Base-by-base conservation (phyloP, 140 eudicot species). In the Flaveria floridana region DNA sequence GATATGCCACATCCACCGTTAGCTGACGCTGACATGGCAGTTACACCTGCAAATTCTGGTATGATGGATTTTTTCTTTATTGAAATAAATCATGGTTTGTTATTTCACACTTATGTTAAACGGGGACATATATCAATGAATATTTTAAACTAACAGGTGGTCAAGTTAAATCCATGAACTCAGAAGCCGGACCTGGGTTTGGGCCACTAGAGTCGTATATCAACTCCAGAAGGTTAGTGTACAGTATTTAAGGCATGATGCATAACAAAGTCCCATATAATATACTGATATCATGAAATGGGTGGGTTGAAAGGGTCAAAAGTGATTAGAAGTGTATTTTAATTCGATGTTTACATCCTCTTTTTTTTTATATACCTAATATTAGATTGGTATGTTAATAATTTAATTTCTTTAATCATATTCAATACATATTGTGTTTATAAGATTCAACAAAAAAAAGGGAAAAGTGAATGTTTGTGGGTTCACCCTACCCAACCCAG, bases 1-100 rank as follows among this genome's bases (percentile, higher is more conserved):
- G 82, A 55, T 71, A 69, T 70, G 76, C 85, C 82, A 48, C 16
- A 11, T 48, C 53, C 70, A 70, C 70, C 74, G 0, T 76, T 53
- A 70, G 52, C 80, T 57, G 82, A 75, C 13, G 71, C 81, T 77
- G 79, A 82, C 44, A 26, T 73, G 79, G 81, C 74, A 75, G 84
- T 77, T 26, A 82, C 95, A 10, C 92, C 95, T n/a, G 75, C 82
- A 71, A 89, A 86, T 77, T 89, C 96, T 68, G 95, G 98, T 92
- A 81, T 47, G 68, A 44, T 75, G 0, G 1, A 19, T 47, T 64
- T 53, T 51, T 70, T 14, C 34, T 64, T 2, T 47, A 7, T 12
- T 41, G 14, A 6, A 6, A 64, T 37, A 81, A 20, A 7, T 62
- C 73, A 68, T 51, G n/a, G 62, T 26, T 77, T 56, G 7, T 19